phyloP scores from a whole-genome alignment of 768 basidiomycete species.

The Lentinula sp. region DNA sequence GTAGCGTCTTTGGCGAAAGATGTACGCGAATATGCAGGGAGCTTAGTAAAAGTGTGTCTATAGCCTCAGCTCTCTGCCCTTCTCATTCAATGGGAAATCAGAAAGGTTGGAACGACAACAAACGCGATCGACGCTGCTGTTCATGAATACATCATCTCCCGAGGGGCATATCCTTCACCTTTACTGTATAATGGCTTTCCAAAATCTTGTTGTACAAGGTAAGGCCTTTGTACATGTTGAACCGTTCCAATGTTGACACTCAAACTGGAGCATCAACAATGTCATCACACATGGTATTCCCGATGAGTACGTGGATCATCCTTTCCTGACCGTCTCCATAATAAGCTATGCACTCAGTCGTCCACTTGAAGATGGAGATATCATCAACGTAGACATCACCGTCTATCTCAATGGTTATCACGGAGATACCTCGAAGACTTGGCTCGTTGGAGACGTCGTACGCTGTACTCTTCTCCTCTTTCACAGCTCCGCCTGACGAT shows the following conservation, averaged over 20 bases:
- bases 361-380: constrained; percentile 74
- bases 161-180: constrained; percentile 83
- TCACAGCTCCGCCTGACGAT: neutral
- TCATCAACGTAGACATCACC: constrained; percentile 86
- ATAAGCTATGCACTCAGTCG: constrained; percentile 41
- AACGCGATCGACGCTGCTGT: constrained; percentile 64
- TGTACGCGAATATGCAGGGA: constrained; percentile 49
- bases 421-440: constrained; percentile 85
- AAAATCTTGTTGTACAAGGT: constrained; percentile 72
- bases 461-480: constrained; percentile 9
- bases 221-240: neutral
- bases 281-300: constrained; percentile 86
- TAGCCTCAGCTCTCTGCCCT: neutral
- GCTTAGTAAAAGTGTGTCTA: constrained; percentile 43
- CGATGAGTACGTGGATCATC: constrained; percentile 57
- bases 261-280: constrained; percentile 77
- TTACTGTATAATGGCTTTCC: constrained; percentile 72
- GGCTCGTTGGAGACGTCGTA: constrained; percentile 76
- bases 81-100: neutral
- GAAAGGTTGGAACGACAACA: constrained; percentile 68
- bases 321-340: neutral
- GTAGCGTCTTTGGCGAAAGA: constrained; percentile 52
- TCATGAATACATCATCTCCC: constrained; percentile 63
- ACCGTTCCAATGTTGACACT: constrained; percentile 26
- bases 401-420: constrained; percentile 81